A percentile compares a stretch with the other conserved stretches of the same genome.
Evolutionary conservation across 331 rosid genomes (phyloP).

Genomic region (Phaseolus coccineus): DNA sequence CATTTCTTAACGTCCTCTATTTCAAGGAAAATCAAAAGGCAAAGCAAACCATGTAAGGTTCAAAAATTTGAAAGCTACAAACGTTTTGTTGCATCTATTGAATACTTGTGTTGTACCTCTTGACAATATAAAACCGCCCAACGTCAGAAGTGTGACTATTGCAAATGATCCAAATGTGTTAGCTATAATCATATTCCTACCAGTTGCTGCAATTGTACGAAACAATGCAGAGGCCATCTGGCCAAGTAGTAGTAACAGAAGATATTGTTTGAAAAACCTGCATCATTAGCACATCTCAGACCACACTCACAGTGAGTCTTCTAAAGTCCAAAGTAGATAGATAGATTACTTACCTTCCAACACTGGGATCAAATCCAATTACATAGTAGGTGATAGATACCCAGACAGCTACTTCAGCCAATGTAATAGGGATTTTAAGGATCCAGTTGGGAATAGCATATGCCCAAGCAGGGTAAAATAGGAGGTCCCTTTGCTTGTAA

Average conservation of each 20-base stretch:
- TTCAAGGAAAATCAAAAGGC: background rate
- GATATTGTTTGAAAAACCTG: slow-evolving; percentile 61
- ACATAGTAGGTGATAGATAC: slow-evolving; percentile 54
- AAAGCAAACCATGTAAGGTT: background rate
- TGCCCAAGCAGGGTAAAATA: slow-evolving; percentile 85
- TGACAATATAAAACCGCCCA: slow-evolving; percentile 58
- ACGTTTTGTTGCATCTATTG: background rate
- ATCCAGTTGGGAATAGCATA: slow-evolving; percentile 65
- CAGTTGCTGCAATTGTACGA: slow-evolving; percentile 55
- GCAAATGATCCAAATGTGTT: slow-evolving; percentile 54
- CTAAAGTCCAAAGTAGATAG: background rate
- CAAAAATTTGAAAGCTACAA: background rate
- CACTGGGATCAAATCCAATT: slow-evolving; percentile 60
- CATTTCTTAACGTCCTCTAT: slow-evolving; percentile 52
- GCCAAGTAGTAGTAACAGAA: slow-evolving; percentile 48
- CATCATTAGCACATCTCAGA: slow-evolving; percentile 25
- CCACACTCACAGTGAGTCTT: background rate
- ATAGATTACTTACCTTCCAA: slow-evolving; percentile 48
- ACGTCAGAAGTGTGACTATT: slow-evolving; percentile 36
- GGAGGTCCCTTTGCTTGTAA: slow-evolving; percentile 85
- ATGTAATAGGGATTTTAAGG: slow-evolving; percentile 59
- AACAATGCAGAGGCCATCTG: slow-evolving; percentile 64
- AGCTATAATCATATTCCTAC: slow-evolving; percentile 57
- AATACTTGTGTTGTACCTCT: slow-evolving; percentile 44
- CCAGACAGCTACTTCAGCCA: slow-evolving; percentile 56